These are phyloP conservation scores for Exophiala sideris DNA, from an alignment of 2,329 filamentous ascomycete genomes.

Conservation along the genomic window DNA sequence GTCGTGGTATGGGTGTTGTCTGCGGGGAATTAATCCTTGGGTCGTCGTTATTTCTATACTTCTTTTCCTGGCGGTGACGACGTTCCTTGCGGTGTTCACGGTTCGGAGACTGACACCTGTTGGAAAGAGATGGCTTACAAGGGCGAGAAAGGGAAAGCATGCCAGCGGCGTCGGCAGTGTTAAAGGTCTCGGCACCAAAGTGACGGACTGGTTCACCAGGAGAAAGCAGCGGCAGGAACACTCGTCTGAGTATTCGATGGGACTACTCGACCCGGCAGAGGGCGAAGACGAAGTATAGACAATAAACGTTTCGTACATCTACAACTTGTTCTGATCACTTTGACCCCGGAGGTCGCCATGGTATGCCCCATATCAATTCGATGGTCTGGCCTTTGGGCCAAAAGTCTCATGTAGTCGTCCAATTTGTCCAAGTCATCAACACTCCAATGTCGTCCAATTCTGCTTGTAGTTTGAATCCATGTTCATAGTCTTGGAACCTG, in stretches of 20 bases:
- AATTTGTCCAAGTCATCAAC: too few relatives aligned
- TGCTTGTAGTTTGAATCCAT: too few relatives aligned
- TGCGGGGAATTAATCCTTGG: slow-evolving; percentile 19
- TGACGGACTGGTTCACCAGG: slow-evolving; percentile 2
- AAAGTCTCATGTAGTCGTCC: too few relatives aligned
- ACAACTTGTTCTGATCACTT: background rate
- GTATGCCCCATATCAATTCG: too few relatives aligned
- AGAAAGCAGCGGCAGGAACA: background rate
- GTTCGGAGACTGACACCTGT: slow-evolving; percentile 1
- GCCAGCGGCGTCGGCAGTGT: background rate
- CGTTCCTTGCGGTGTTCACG: slow-evolving; percentile 7
- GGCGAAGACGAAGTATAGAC: slow-evolving; percentile 5
- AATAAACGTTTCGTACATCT: too few relatives aligned
- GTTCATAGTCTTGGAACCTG: background rate
- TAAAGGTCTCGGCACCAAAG: too few relatives aligned
- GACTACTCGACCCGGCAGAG: slow-evolving; percentile 12
- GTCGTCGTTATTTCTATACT: slow-evolving; percentile 9
- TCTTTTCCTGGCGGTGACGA: slow-evolving; percentile 1
- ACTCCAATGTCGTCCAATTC: too few relatives aligned
- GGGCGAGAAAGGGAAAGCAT: background rate
- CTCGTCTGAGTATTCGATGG: slow-evolving; percentile 9
- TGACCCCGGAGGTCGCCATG: too few relatives aligned
- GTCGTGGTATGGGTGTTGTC: slow-evolving; percentile 20
- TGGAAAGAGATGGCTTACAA: slow-evolving; percentile 3
- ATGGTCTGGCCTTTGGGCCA: too few relatives aligned